Conservation (phyloP, 495 filamentous ascomycete species). For the Penicillium verhagenii region DNA sequence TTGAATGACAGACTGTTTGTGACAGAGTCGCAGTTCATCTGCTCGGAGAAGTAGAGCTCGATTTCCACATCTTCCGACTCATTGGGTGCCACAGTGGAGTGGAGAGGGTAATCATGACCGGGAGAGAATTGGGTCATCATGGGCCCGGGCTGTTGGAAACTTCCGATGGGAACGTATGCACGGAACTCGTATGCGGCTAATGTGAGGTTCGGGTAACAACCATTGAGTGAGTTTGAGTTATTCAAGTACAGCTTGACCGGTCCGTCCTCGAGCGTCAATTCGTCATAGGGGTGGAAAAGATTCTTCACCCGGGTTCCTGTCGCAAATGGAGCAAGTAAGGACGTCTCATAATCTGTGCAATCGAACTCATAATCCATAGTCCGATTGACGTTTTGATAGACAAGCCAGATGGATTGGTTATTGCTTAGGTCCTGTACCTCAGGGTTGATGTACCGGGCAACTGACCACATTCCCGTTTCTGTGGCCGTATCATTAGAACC, state of each 20-base stretch:
- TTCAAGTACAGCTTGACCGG: conserved; percentile 39
- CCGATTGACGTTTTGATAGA: conserved; percentile 61
- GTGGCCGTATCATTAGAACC: conserved; percentile 54
- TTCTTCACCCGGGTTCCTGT: conserved; percentile 57
- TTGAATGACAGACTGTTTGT: conserved; percentile 47
- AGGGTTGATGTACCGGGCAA: conserved; percentile 47
- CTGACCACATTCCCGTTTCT: conserved; percentile 67
- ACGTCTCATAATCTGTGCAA: conserved; percentile 44
- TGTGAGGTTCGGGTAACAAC: conserved; percentile 53
- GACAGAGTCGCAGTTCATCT: conserved; percentile 62
- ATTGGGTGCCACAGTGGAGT: conserved; percentile 46
- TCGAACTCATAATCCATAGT: conserved; percentile 57
- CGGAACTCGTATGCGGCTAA: conserved; percentile 61
- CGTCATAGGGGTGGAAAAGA: conserved; percentile 61
- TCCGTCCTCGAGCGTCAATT: conserved; percentile 44
- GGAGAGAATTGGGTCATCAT: conserved; percentile 64
- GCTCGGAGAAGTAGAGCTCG: conserved; percentile 57
- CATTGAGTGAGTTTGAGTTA: conserved; percentile 46
- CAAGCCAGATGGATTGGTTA: conserved; percentile 60
- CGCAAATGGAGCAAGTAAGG: conserved; percentile 59
- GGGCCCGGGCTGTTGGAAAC: conserved; percentile 50
- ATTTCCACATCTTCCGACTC: conserved; percentile 47
- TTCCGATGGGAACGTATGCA: conserved; percentile 56
- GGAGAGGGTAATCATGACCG: conserved; percentile 59
- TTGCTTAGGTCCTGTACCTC: conserved; percentile 50